A percentile compares a stretch with the other conserved stretches of the same genome.
phyloP scores from a whole-genome alignment of 495 filamentous ascomycete species.

The Penicillium flavigenum region DNA sequence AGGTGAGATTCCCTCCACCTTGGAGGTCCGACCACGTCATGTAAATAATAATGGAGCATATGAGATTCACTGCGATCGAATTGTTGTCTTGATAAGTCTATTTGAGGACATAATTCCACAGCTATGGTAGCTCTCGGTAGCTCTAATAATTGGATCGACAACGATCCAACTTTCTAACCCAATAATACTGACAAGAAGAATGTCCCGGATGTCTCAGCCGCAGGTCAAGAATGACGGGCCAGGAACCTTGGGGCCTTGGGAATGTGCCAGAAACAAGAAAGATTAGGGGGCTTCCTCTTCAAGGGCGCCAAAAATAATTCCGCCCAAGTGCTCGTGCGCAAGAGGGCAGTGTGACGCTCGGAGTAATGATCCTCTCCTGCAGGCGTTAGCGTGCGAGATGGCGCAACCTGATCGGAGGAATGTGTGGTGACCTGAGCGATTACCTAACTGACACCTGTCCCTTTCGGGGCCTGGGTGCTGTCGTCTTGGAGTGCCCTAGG shows the following conservation, averaged over 20 bases:
- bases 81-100: background rate
- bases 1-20: background rate
- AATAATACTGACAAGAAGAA: slow-evolving; percentile 1
- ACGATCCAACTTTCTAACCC: background rate
- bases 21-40: slow-evolving; percentile 13
- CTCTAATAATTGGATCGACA: slow-evolving; percentile 1
- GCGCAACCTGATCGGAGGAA: slow-evolving; percentile 26
- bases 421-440: slow-evolving; percentile 3
- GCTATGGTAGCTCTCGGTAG: background rate
- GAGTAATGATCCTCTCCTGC: slow-evolving; percentile 29
- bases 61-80: background rate
- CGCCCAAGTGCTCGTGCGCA: slow-evolving; percentile 10
- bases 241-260: slow-evolving; percentile 2
- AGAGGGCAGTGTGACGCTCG: slow-evolving; percentile 8
- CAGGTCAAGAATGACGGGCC: slow-evolving; percentile 14
- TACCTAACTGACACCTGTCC: slow-evolving; percentile 3
- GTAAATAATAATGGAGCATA: background rate
- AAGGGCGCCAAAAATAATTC: slow-evolving; percentile 11
- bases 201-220: slow-evolving; percentile 3
- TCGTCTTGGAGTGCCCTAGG: background rate
- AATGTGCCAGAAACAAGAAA: slow-evolving; percentile 22
- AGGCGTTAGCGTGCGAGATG: slow-evolving; percentile 23
- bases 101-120: background rate
- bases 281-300: background rate
- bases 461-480: too few relatives aligned